Evolutionary conservation across 1,284 basidiomycete species (phyloP).

Genomic region (Ganoderma resinaceum): DNA sequence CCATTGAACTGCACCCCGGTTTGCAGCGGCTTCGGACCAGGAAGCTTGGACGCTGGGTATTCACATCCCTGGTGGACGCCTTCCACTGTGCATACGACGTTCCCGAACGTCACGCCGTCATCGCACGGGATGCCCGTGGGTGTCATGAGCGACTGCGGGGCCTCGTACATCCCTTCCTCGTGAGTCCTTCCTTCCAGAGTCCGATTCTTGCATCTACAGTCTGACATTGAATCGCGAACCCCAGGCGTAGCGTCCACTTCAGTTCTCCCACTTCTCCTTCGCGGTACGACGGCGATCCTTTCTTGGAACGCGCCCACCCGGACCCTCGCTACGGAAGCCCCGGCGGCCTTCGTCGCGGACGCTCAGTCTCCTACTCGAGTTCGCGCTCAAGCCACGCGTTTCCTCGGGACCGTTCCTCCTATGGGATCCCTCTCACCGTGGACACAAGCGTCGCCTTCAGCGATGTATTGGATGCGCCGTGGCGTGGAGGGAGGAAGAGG

Average conservation of each 20-base stretch:
- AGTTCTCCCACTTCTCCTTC: background rate
- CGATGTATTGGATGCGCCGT: background rate
- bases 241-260: background rate
- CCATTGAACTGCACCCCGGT: too few species aligned
- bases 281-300: background rate
- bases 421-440: background rate
- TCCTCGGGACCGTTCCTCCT: background rate
- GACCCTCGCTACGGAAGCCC: background rate
- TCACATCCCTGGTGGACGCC: background rate
- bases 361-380: background rate
- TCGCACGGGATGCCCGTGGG: background rate
- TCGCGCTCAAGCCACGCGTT: background rate
- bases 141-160: background rate
- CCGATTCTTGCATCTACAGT: background rate
- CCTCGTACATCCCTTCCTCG: background rate
- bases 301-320: background rate
- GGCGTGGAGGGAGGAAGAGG: slow-evolving; percentile 59
- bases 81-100: background rate
- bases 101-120: background rate
- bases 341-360: background rate
- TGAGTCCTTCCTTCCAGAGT: background rate
- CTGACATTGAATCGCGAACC: too few species aligned
- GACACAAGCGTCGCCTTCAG: background rate
- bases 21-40: background rate
- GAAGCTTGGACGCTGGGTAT: background rate